Base-by-base conservation (phyloP, 139 green algal species). In the Picochlorum sp. region DNA sequence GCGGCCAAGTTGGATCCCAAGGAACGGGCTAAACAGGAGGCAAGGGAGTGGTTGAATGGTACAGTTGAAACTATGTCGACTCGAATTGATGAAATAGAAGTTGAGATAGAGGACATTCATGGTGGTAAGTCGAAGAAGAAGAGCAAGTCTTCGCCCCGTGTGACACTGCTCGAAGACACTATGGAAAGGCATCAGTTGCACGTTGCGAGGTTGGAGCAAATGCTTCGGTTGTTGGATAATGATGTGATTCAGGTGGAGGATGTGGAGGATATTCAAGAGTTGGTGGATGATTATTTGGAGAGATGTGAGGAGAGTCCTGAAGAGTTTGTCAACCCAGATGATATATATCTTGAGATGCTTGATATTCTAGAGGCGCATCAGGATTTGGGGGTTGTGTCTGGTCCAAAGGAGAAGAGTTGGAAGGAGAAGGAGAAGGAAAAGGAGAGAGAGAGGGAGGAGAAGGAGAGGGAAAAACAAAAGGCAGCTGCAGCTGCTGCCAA, bases 141-240 rank as follows among this genome's bases (percentile, higher is more conserved):
- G 23, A 94, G 91, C 74, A 83, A 77, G 50, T 62, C 73, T 13
- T 69, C 79, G 2, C 66, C 74, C 14, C 68, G 78, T 13, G 45
- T 74, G 56, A 61, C 57, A 21, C 77, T 87, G 32, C 68, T 94
- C 47, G 88, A 95, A 65, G 84, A 92, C 46, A 75, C 57, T 23
- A 75, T 82, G 28, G 23, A 23, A 24, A 66, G 85, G 21, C 89
- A 98, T 74, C 85, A 89, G 71, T 72, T 83, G 61, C 91, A 97
- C 79, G 80, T 91, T 5, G 61, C 57, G 16, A 77, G 80, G 52
- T 64, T 91, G 30, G 85, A 91, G 73, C 82, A 89, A 72, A 72
- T 91, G 62, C 74, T 99, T 64, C 79, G 94, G n/a, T 88, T 95
- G 69, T 79, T 99, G 38, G 92, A 99, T 79, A 98, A 98, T 72